Conservation (phyloP, 768 basidiomycete genomes). For the Tubosaeta sp. region DNA sequence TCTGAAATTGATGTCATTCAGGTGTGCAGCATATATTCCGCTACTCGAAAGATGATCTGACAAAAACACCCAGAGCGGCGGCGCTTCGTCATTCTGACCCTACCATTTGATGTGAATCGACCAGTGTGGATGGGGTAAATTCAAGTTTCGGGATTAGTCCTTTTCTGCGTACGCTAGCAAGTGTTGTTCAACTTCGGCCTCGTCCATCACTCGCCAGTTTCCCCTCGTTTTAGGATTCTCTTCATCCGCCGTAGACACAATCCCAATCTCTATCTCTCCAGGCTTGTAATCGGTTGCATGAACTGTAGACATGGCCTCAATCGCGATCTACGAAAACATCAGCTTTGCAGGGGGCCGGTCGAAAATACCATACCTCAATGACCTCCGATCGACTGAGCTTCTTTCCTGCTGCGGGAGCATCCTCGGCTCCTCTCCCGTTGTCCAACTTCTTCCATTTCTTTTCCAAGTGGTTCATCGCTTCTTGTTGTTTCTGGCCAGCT, state of each 20-base stretch:
- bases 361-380: constrained; percentile 66
- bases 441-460: constrained; percentile 98
- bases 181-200: constrained; percentile 74
- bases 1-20: constrained; percentile 63
- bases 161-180: constrained; percentile 87
- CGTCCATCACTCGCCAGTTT: constrained; percentile 73
- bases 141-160: constrained; percentile 45
- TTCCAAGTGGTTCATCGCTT: constrained; percentile 97
- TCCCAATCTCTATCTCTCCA: constrained; percentile 93
- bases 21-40: constrained; percentile 36
- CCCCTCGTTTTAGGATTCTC: constrained; percentile 72
- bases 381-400: constrained; percentile 71
- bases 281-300: constrained; percentile 96
- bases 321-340: constrained; percentile 63
- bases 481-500: constrained; percentile 95
- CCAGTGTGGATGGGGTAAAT: neutral
- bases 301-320: constrained; percentile 90
- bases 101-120: constrained; percentile 1
- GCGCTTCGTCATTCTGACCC: constrained; percentile 48
- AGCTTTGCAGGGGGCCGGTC: neutral
- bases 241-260: constrained; percentile 72
- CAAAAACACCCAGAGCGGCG: constrained; percentile 48
- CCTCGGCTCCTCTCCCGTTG: constrained; percentile 71
- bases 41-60: neutral
- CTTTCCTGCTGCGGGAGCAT: constrained; percentile 71